Conservation (phyloP, 2,329 filamentous ascomycete genomes). For the Cladophialophora exuberans region DNA sequence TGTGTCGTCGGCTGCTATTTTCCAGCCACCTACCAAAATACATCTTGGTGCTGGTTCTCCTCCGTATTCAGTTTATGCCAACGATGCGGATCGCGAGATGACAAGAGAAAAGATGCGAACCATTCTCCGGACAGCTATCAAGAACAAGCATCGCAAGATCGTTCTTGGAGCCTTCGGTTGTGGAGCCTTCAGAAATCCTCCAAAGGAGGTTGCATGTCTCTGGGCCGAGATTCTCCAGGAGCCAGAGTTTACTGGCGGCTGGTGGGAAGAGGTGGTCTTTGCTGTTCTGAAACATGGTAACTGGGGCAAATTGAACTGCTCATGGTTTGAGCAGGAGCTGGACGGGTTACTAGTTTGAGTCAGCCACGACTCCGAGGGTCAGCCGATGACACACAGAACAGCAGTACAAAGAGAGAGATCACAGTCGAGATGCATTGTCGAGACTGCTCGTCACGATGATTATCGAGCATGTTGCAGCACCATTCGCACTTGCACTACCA, state of each 20-base stretch:
- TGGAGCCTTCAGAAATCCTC: conserved; percentile 68
- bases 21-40: conserved; percentile 40
- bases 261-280: conserved; percentile 69
- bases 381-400: too few species aligned
- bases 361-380: background rate
- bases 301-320: conserved; percentile 33
- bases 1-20: conserved; percentile 63
- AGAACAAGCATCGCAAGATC: conserved; percentile 59
- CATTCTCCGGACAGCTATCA: conserved; percentile 62
- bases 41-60: background rate
- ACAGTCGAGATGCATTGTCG: too few species aligned
- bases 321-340: conserved; percentile 23
- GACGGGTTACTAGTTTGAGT: conserved; percentile 26
- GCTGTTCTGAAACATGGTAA: conserved; percentile 54
- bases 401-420: too few species aligned
- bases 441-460: too few species aligned
- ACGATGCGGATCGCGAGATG: conserved; percentile 51
- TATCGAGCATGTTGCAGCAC: too few species aligned
- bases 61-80: conserved; percentile 42
- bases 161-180: conserved; percentile 72
- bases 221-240: conserved; percentile 66
- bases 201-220: conserved; percentile 62
- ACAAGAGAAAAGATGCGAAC: conserved; percentile 68
- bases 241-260: conserved; percentile 63
- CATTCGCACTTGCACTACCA: too few species aligned